Conservation (phyloP, 78 protist species). For the Dictyostelium discoideum region dicty_2.7 NC_007088.5:4878001-4878500, state of each 20-base stretch:
- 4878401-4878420: not conserved
- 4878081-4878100: not conserved
- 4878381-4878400: not conserved
- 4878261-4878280: not conserved
- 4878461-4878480: not conserved
- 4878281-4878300: not conserved
- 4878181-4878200: not conserved
- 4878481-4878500: not conserved
- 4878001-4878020: not conserved
- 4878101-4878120: constrained; percentile 13
- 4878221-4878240: constrained; percentile 11
- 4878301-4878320: constrained; percentile 6
- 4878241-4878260: constrained; percentile 16
- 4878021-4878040: not conserved
- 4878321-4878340: not conserved
- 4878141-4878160: not conserved
- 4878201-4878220: not conserved
- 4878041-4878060: constrained; percentile 5
- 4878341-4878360: not conserved
- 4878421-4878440: not conserved
- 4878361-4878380: not conserved
- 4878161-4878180: constrained; percentile 16
- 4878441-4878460: not conserved
- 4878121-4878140: not conserved
- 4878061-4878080: constrained; percentile 5